A percentile compares a stretch with the other conserved stretches of the same genome.
phyloP scores from a whole-genome alignment of 139 green algal species.

The Micractinium conductrix region DNA sequence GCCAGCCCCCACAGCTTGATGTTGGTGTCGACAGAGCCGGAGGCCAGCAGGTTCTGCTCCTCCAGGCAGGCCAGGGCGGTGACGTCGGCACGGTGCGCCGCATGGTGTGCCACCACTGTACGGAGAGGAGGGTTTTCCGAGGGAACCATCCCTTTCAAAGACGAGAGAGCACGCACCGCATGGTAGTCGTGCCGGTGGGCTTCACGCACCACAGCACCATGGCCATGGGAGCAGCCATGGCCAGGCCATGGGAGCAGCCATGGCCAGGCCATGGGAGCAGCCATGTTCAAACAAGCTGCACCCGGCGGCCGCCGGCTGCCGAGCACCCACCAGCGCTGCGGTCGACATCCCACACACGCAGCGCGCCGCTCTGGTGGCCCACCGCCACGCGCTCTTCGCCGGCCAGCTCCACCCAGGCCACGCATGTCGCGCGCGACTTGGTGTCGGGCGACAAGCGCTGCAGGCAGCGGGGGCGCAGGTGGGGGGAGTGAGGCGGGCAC shows the following conservation, averaged over 20 bases:
- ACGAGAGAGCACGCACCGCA: too few relatives aligned
- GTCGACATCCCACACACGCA: slow-evolving; percentile 19
- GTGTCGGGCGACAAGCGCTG: slow-evolving; percentile 12
- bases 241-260: too few relatives aligned
- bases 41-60: background rate
- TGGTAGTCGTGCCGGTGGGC: too few relatives aligned
- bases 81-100: slow-evolving; percentile 1
- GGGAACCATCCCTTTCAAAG: too few relatives aligned
- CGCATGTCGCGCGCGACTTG: slow-evolving; percentile 1
- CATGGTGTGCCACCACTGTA: slow-evolving; percentile 18
- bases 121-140: background rate
- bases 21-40: slow-evolving; percentile 20
- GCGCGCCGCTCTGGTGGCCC: slow-evolving; percentile 8
- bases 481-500: too few relatives aligned
- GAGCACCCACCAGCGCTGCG: background rate
- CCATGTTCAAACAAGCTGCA: too few relatives aligned
- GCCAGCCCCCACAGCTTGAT: slow-evolving; percentile 25
- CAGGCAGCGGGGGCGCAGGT: too few relatives aligned
- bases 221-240: too few relatives aligned
- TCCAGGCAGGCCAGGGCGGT: background rate
- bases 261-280: too few relatives aligned
- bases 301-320: background rate
- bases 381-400: background rate
- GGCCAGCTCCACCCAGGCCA: slow-evolving; percentile 12
- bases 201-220: too few relatives aligned